These are phyloP conservation scores for Diversispora epigaea DNA, from an alignment of 192 early-diverging fungal species.

Conservation along the genomic window DNA sequence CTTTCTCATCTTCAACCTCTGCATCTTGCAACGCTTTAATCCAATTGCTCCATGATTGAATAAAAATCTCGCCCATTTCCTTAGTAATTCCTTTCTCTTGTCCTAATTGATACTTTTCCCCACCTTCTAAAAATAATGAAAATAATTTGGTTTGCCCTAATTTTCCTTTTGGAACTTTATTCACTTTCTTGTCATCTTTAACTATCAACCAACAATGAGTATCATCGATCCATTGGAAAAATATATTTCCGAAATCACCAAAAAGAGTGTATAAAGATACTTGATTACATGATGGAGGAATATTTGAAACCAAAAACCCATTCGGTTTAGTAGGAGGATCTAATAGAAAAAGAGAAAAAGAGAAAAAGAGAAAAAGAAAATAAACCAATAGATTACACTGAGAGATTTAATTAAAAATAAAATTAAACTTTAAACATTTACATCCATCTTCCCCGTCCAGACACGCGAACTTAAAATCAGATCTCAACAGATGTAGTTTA, in stretches of 20 bases:
- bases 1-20: slow-evolving; percentile 1
- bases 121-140: slow-evolving; percentile 11
- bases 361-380: not conserved
- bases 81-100: slow-evolving; percentile 16
- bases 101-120: slow-evolving; percentile 2
- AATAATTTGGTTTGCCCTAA: slow-evolving; percentile 22
- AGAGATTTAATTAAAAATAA: not conserved
- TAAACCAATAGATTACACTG: not conserved
- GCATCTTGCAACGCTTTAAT: slow-evolving; percentile 2
- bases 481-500: slow-evolving; percentile 67
- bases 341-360: not conserved
- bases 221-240: slow-evolving; percentile 30
- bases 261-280: slow-evolving; percentile 13
- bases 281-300: slow-evolving; percentile 7
- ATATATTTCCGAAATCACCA: slow-evolving; percentile 23
- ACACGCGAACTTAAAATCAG: slow-evolving; percentile 59
- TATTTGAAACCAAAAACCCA: slow-evolving; percentile 28
- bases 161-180: not conserved
- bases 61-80: slow-evolving; percentile 7
- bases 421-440: not conserved
- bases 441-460: slow-evolving; percentile 50
- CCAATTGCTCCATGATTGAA: slow-evolving; percentile 22
- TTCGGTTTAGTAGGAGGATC: slow-evolving; percentile 18
- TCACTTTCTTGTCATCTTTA: slow-evolving; percentile 22
- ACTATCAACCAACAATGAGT: slow-evolving; percentile 31